Evolutionary conservation across 75 land plant genomes (phyloP).

Genomic region (Selaginella moellendorffii): DNA sequence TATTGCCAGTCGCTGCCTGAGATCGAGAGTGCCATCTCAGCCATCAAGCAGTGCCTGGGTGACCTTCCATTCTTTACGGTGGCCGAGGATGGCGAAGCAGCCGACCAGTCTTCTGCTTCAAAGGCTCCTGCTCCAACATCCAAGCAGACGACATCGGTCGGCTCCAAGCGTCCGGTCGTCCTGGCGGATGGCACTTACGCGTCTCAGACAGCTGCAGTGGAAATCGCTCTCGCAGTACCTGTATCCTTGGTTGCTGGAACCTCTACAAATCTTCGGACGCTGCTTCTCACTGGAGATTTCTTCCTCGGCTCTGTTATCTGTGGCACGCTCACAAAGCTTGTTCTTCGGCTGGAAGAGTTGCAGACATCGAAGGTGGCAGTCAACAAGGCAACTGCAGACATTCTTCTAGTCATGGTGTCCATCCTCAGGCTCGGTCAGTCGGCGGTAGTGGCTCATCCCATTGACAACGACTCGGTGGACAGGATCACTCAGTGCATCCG

Average conservation of each 20-base stretch:
- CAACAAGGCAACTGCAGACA: slow-evolving; percentile 43
- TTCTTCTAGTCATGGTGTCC: slow-evolving; percentile 58
- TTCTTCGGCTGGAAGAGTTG: slow-evolving; percentile 60
- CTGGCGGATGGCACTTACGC: slow-evolving; percentile 96
- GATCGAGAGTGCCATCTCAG: slow-evolving; percentile 65
- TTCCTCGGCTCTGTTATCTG: slow-evolving; percentile 76
- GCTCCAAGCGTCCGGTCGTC: slow-evolving; percentile 60
- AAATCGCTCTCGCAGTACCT: slow-evolving; percentile 45
- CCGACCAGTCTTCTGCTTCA: slow-evolving; percentile 15
- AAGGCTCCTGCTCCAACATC: neutral
- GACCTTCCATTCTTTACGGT: slow-evolving; percentile 63
- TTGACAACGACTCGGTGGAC: slow-evolving; percentile 76
- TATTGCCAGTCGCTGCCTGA: slow-evolving; percentile 70
- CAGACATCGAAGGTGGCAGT: slow-evolving; percentile 48
- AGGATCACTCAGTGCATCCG: slow-evolving; percentile 66
- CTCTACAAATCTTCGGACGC: slow-evolving; percentile 45
- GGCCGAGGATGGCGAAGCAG: slow-evolving; percentile 45
- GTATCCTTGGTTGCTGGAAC: slow-evolving; percentile 37
- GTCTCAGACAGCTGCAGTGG: slow-evolving; percentile 82
- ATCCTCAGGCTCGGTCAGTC: slow-evolving; percentile 78
- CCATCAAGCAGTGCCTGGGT: slow-evolving; percentile 83
- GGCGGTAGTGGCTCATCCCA: slow-evolving; percentile 52
- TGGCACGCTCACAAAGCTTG: slow-evolving; percentile 68
- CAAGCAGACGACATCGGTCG: slow-evolving; percentile 17
- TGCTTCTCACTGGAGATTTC: slow-evolving; percentile 70